Base-by-base conservation (phyloP, 1,284 basidiomycete genomes). In the Melampsora americana region DNA sequence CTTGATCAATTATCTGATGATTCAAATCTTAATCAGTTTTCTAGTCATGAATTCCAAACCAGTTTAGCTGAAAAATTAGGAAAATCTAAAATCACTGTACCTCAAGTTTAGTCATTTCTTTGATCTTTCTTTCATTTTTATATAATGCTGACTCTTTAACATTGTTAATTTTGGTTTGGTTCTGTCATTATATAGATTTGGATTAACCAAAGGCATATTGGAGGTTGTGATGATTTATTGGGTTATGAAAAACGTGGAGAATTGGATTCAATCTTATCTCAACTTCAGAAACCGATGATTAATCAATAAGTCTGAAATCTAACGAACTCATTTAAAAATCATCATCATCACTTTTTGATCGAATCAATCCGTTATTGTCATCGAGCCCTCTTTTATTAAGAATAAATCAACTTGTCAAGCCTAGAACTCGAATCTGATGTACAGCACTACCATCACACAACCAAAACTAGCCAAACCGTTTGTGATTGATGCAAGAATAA, bases 181-280 rank as follows among this genome's bases (percentile, higher is more conserved):
- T n/a, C n/a, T n/a, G n/a, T n/a, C n/a, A n/a, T n/a, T n/a, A n/a
- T 44, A 44, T 35, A 68, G 67, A 69, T 69, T 23, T 69, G 50
- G 23, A 69, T 69, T 39, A 50, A 69, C 20, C n/a, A 46, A 28
- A 48, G 59, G 35, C 67, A 35, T 35, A 35, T 59, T 32, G 67
- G 67, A 18, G 67, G 67, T 32, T 69, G 67, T 30, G 67, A 69
- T 18, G 67, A 69, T 23, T 56, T 69, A 26, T 42, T 69, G 12
- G 26, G 28, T 35, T 56, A 35, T 18, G 67, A 69, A 59, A 28
- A 69, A 30, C n/a, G 59, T 18, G 67, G 67, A 16, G 32, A 69
- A 69, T 59, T 69, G n/a, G 50, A 69, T 69, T 35, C 35, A 35
- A 35, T 35, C 35, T 35, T 35, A 35, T 35, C 35, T 35, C 35